Evolutionary conservation across 2,329 filamentous ascomycete genomes (phyloP), one percentile per base, ranked within the genome.

Genomic region (Moelleriella libera): DNA sequence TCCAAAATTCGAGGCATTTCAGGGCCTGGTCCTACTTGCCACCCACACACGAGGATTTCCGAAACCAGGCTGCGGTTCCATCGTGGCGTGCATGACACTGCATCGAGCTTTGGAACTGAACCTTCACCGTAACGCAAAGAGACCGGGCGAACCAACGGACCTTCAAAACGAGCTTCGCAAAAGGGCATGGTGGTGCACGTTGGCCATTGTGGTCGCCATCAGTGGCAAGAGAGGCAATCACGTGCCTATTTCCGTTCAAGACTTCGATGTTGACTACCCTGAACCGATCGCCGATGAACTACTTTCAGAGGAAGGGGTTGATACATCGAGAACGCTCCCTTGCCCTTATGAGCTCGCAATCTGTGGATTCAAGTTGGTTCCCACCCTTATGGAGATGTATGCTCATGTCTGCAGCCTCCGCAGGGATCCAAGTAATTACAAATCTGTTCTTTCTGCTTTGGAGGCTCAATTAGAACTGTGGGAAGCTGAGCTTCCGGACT

Each of bases 211-310:
- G 50, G 71, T 85, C 8, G 78, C 77, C n/a, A 68, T 90, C 8
- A 80, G 80, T 54, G 85, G 85, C 21, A 85, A 85, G 49, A 76
- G 89, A 37, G 87, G 87, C 14, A 74, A 82, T 12, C 87, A 87
- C 1, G 85, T 92, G 75, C 78, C 82, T 1, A 74, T 92, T 44
- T 75, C 78, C 9, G 67, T 81, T 4, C 79, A 85, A 46, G 85
- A 92, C 52, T 83, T 88, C 54, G 87, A 94, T 56, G 77, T 85
- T 37, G 85, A 88, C 51, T 76, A 88, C 44, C 87, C 86, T 1
- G 74, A 85, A 49, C 67, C 79, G 5, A 72, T 89, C 32, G 71
- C 82, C 30, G 88, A 94, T 58, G 81, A 85, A 54, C 69, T 81
- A 31, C 72, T 88, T 0, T 76, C 74, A 0, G 80, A 85, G 39